phyloP scores from a whole-genome alignment of 352 stramenopile species.

The Phytophthora chlamydospora region DNA sequence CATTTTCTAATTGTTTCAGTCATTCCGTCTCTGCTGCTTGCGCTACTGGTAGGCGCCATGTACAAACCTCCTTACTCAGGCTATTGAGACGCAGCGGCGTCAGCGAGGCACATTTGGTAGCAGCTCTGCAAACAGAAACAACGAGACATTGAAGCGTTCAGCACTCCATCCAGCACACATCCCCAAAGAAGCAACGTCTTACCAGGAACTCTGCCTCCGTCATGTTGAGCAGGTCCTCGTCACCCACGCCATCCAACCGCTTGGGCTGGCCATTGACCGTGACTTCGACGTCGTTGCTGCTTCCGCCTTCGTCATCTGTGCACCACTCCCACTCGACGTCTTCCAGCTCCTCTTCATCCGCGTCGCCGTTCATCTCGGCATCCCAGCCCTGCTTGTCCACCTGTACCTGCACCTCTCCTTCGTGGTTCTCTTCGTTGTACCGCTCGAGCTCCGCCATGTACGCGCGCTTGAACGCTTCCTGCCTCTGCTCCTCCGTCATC shows the following conservation, averaged over 20 bases:
- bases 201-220: constrained; percentile 88
- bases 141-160: not conserved
- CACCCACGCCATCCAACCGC: constrained; percentile 68
- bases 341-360: constrained; percentile 81
- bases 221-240: constrained; percentile 85
- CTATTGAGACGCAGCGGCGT: constrained; percentile 31
- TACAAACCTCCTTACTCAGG: constrained; percentile 23
- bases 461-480: constrained; percentile 83
- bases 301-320: constrained; percentile 56
- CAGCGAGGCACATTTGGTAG: constrained; percentile 64
- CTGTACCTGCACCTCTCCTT: constrained; percentile 79
- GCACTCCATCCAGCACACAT: not conserved
- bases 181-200: constrained; percentile 15
- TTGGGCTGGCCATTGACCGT: constrained; percentile 74
- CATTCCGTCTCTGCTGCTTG: constrained; percentile 5
- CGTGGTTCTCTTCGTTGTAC: constrained; percentile 86
- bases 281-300: constrained; percentile 55
- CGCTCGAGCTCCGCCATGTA: constrained; percentile 86
- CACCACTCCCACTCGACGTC: constrained; percentile 89
- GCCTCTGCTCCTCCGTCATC: constrained; percentile 83
- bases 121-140: constrained; percentile 53
- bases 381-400: constrained; percentile 88
- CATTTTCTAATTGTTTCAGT: constrained; percentile 27
- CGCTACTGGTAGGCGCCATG: constrained; percentile 9
- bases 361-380: constrained; percentile 79